Evolutionary conservation across 192 early-diverging fungal species (phyloP).

Genomic region (Martensiomyces pterosporus): DNA sequence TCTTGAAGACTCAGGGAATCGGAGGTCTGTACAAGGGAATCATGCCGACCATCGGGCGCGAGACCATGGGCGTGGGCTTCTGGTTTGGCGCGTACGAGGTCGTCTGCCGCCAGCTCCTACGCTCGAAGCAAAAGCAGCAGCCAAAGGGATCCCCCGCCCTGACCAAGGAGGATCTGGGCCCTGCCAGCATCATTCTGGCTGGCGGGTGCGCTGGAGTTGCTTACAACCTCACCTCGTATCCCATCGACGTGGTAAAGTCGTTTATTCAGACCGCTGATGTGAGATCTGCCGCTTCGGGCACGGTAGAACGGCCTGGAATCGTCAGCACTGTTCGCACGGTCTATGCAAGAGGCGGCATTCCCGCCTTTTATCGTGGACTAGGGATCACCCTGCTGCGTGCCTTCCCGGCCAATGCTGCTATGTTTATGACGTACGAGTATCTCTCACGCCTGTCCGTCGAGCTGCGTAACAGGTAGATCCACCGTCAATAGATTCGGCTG

Average conservation of each 20-base stretch:
- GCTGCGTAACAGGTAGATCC: slow-evolving; percentile 10
- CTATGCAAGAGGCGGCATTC: slow-evolving; percentile 72
- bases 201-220: slow-evolving; percentile 91
- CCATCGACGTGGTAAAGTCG: slow-evolving; percentile 91
- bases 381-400: slow-evolving; percentile 87
- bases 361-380: slow-evolving; percentile 88
- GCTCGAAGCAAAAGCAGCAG: slow-evolving; percentile 9
- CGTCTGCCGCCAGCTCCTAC: slow-evolving; percentile 56
- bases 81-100: slow-evolving; percentile 98
- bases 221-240: slow-evolving; percentile 83
- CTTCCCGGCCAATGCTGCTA: slow-evolving; percentile 91
- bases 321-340: slow-evolving; percentile 60
- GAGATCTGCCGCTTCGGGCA: slow-evolving; percentile 1
- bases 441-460: slow-evolving; percentile 25
- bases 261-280: slow-evolving; percentile 86
- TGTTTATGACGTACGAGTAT: slow-evolving; percentile 94
- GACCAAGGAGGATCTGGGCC: slow-evolving; percentile 67
- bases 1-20: slow-evolving; percentile 56
- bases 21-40: slow-evolving; percentile 44
- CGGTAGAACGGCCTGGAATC: slow-evolving; percentile 45
- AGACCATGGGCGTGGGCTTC: slow-evolving; percentile 84
- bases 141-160: too few species aligned
- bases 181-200: slow-evolving; percentile 73
- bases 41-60: slow-evolving; percentile 72
- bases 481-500: slow-evolving; percentile 2